Percentiles rank a stretch among this genome's conserved stretches.
phyloP scores from a whole-genome alignment of 768 basidiomycete genomes.

The Hericium erinaceus region DNA sequence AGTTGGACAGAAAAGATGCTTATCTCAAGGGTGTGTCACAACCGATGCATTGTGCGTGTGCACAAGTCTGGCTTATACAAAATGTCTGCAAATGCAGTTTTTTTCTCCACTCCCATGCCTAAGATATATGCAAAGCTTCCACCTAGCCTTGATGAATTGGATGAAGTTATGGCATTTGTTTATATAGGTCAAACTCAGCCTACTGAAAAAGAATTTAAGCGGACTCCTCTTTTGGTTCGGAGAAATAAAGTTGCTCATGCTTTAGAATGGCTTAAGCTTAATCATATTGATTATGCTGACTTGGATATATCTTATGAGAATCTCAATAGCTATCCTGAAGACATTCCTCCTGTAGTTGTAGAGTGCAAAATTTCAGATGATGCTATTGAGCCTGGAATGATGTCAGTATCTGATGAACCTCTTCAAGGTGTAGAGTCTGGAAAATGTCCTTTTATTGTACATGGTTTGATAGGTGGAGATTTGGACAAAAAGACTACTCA shows the following conservation, averaged over 20 bases:
- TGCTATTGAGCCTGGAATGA: not conserved
- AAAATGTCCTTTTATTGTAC: slow-evolving; percentile 4
- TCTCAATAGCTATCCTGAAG: slow-evolving; percentile 2
- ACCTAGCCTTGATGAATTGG: slow-evolving; percentile 9
- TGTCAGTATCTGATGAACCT: not conserved
- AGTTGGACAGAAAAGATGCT: slow-evolving; percentile 24
- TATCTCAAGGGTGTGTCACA: slow-evolving; percentile 20
- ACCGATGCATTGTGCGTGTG: slow-evolving; percentile 23
- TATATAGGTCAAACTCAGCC: slow-evolving; percentile 22
- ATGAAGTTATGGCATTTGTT: slow-evolving; percentile 20
- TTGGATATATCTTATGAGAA: slow-evolving; percentile 6
- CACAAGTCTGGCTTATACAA: slow-evolving; percentile 17
- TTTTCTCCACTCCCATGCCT: slow-evolving; percentile 7
- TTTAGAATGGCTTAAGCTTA: slow-evolving; percentile 15
- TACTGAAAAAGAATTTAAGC: slow-evolving; percentile 19
- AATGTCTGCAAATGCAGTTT: slow-evolving; percentile 12
- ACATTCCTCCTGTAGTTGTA: slow-evolving; percentile 1
- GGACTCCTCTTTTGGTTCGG: slow-evolving; percentile 17
- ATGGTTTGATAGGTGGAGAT: slow-evolving; percentile 2
- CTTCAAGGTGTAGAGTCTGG: not conserved
- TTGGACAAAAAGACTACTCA: not conserved
- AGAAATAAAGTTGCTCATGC: slow-evolving; percentile 11
- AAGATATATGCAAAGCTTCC: slow-evolving; percentile 10
- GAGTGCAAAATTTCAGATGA: not conserved
- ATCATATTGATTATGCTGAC: slow-evolving; percentile 12